Conservation (phyloP, 257 asterid genomes). For the Forsythia suspensa region DNA sequence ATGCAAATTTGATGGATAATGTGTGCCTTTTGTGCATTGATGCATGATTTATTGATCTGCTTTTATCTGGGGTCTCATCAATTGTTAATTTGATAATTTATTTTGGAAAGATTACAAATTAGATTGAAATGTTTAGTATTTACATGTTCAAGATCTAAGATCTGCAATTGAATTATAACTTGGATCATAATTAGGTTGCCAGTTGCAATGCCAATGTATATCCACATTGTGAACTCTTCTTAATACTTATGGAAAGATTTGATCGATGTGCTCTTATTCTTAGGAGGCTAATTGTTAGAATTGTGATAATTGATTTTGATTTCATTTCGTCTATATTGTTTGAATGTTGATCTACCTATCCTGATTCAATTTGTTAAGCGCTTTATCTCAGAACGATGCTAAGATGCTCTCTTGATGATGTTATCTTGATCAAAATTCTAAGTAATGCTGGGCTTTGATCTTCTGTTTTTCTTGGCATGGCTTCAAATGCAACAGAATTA, state of each 20-base stretch:
- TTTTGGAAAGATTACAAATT: background rate
- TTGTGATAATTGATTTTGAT: no score
- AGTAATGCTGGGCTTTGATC: background rate
- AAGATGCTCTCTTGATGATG: background rate
- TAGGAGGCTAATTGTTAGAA: no score
- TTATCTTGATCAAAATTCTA: background rate
- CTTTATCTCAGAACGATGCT: no score
- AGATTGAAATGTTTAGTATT: background rate
- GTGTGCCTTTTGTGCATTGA: conserved; percentile 2
- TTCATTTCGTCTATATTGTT: no score
- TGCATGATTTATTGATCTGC: background rate
- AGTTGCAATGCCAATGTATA: background rate
- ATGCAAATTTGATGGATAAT: background rate
- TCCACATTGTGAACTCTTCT: background rate
- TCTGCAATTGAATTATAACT: no score
- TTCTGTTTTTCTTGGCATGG: conserved; percentile 3
- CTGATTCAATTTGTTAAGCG: no score
- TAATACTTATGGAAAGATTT: background rate
- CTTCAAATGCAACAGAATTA: background rate
- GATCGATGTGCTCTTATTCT: background rate
- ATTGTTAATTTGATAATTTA: no score
- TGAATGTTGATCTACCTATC: no score
- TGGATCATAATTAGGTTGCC: no score
- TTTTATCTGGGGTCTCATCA: background rate
- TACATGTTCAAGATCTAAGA: no score